A percentile compares a stretch with the other conserved stretches of the same genome.
These are phyloP conservation scores for Dichotomocladium elegans DNA, from an alignment of 371 early-diverging fungal species.

Conservation along the genomic window DNA sequence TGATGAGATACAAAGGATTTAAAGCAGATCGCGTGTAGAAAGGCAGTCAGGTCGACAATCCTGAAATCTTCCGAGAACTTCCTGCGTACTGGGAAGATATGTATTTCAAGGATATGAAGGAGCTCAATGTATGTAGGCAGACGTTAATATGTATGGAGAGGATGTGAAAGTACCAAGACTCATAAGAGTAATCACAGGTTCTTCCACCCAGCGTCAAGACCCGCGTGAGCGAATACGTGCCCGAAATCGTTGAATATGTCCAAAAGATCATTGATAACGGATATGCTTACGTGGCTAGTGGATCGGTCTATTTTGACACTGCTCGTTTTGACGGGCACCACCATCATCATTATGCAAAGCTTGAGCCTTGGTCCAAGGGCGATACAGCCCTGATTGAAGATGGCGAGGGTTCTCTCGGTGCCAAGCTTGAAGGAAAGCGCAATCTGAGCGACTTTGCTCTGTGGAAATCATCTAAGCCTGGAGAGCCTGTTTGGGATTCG, in stretches of 20 bases:
- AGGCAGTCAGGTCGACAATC: constrained; percentile 67
- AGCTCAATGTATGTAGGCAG: constrained; percentile 75
- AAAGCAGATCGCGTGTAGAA: no score
- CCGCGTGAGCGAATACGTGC: constrained; percentile 98
- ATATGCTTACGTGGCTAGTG: constrained; percentile 91
- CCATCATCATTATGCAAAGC: constrained; percentile 89
- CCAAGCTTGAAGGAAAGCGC: constrained; percentile 69
- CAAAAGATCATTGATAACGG: constrained; percentile 93
- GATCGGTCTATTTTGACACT: constrained; percentile 99
- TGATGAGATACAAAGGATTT: not conserved
- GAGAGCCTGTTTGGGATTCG: constrained; percentile 96
- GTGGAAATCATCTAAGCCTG: constrained; percentile 97
- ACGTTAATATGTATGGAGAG: no score
- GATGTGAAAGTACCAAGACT: no score
- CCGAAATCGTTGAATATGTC: constrained; percentile 91
- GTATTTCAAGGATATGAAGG: constrained; percentile 96
- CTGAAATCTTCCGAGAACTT: constrained; percentile 83
- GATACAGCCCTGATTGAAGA: constrained; percentile 81
- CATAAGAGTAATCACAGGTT: no score
- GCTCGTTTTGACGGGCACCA: constrained; percentile 79
- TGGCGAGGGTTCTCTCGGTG: constrained; percentile 88
- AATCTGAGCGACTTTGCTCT: constrained; percentile 94
- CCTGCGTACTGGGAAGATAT: constrained; percentile 96
- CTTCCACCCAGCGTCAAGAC: constrained; percentile 92
- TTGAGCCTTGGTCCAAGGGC: constrained; percentile 86